Percentiles rank a stretch among this genome's conserved stretches.
phyloP scores from a whole-genome alignment of 1,284 basidiomycete species.

The Apiotrichum akiyoshidainum region DNA sequence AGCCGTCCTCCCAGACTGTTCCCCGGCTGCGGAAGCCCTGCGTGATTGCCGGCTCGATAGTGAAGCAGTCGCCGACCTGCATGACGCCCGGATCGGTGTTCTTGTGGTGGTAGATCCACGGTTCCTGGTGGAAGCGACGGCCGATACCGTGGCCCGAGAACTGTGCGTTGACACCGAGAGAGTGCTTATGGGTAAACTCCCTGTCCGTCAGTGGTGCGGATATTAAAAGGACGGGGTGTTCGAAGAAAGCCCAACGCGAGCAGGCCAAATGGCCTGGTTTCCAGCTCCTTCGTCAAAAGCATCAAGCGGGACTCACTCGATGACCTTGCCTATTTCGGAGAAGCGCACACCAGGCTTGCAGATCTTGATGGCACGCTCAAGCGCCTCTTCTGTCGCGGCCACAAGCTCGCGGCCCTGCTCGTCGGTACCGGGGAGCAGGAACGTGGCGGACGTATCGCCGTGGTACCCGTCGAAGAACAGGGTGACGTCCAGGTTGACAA shows the following conservation, averaged over 20 bases:
- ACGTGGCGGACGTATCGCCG: constrained; percentile 79
- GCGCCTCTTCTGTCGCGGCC: constrained; percentile 61
- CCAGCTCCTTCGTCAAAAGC: no score
- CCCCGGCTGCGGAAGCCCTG: constrained; percentile 65
- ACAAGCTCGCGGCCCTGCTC: constrained; percentile 63
- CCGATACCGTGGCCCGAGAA: constrained; percentile 77
- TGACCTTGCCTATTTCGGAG: constrained; percentile 69
- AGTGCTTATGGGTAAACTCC: constrained; percentile 48
- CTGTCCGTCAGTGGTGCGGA: constrained; percentile 20
- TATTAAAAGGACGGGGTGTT: background rate
- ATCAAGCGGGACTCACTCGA: constrained; percentile 58
- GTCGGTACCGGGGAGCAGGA: constrained; percentile 73
- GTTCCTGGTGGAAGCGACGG: constrained; percentile 71
- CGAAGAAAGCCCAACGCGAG: background rate
- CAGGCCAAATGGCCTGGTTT: no score
- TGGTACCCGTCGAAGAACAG: constrained; percentile 74
- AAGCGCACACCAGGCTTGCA: constrained; percentile 75
- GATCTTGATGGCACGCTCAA: constrained; percentile 66
- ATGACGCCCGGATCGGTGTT: constrained; percentile 76
- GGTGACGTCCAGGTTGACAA: constrained; percentile 81
- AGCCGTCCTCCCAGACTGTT: constrained; percentile 80
- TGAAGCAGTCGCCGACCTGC: constrained; percentile 80
- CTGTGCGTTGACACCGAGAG: constrained; percentile 66
- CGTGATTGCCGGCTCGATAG: constrained; percentile 79
- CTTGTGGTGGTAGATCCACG: constrained; percentile 75